These are phyloP conservation scores for Tremella fuciformis DNA, from an alignment of 768 basidiomycete genomes.

Conservation along the genomic window DNA sequence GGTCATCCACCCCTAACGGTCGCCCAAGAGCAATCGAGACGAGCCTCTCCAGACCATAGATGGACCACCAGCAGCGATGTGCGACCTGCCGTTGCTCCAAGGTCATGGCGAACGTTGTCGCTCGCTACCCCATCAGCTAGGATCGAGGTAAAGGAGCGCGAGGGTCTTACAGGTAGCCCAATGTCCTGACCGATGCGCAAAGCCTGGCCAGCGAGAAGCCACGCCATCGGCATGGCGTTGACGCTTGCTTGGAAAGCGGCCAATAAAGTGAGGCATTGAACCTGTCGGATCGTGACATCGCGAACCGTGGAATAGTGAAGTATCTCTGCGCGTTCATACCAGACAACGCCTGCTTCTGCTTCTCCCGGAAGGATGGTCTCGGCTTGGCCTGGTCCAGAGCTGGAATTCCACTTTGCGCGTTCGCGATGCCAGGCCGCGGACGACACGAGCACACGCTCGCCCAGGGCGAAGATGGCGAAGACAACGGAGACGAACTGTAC, in stretches of 20 bases:
- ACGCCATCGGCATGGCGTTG: slow-evolving; percentile 90
- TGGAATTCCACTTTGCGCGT: slow-evolving; percentile 52
- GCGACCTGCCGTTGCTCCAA: slow-evolving; percentile 83
- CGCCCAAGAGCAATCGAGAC: slow-evolving; percentile 84
- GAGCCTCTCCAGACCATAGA: slow-evolving; percentile 73
- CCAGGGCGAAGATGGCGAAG: slow-evolving; percentile 87
- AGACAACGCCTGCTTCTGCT: slow-evolving; percentile 44
- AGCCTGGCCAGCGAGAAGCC: slow-evolving; percentile 87
- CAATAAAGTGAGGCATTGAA: slow-evolving; percentile 84
- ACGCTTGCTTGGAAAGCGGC: slow-evolving; percentile 84
- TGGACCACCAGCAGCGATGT: slow-evolving; percentile 90
- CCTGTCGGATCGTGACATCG: slow-evolving; percentile 77
- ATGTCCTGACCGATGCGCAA: slow-evolving; percentile 85
- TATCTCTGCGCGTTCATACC: slow-evolving; percentile 62
- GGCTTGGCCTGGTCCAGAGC: slow-evolving; percentile 59
- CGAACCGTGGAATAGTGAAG: slow-evolving; percentile 88
- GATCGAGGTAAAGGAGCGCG: not conserved
- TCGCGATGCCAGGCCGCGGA: slow-evolving; percentile 42
- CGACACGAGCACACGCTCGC: slow-evolving; percentile 66
- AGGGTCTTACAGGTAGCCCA: slow-evolving; percentile 70
- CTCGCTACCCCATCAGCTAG: slow-evolving; percentile 60
- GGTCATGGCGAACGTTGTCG: slow-evolving; percentile 70
- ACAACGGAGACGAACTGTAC: slow-evolving; percentile 71
- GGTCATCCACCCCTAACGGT: slow-evolving; percentile 81
- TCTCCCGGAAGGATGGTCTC: slow-evolving; percentile 58